phyloP scores from a whole-genome alignment of 805 yeast species.

The Candida sanyiensis region DNA sequence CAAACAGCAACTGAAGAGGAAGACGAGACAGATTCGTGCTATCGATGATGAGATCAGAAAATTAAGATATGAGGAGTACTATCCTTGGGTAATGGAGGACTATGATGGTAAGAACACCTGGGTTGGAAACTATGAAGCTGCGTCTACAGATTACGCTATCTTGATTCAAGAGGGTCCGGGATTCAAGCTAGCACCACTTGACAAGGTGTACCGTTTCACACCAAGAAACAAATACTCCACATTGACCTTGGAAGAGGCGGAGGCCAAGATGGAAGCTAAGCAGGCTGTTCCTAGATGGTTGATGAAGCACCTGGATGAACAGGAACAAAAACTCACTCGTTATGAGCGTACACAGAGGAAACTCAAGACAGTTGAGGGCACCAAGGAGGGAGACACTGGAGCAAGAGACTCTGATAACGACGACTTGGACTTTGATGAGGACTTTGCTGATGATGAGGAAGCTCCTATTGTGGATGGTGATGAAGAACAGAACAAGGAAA shows the following conservation, averaged over 20 bases:
- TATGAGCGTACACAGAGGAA: conserved; percentile 43
- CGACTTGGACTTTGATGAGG: conserved; percentile 92
- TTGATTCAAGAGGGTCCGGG: conserved; percentile 67
- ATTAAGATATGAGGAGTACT: conserved; percentile 89
- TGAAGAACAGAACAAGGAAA: conserved; percentile 89
- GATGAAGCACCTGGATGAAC: conserved; percentile 80
- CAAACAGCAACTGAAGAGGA: conserved; percentile 57
- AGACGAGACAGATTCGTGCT: conserved; percentile 77
- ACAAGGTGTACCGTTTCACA: conserved; percentile 88
- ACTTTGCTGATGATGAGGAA: conserved; percentile 97
- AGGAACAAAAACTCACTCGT: conserved; percentile 46
- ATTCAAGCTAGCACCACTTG: conserved; percentile 91
- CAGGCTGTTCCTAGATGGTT: conserved; percentile 85
- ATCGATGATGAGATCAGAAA: conserved; percentile 80
- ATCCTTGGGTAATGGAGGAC: conserved; percentile 98
- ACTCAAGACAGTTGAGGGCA: conserved; percentile 44
- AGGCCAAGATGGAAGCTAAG: conserved; percentile 82
- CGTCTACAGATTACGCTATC: conserved; percentile 74
- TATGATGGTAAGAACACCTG: conserved; percentile 90
- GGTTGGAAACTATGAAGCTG: conserved; percentile 95
- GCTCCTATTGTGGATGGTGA: conserved; percentile 96
- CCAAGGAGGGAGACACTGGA: conserved; percentile 32
- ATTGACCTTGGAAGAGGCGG: conserved; percentile 92
- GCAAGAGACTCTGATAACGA: conserved; percentile 76
- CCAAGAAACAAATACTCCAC: conserved; percentile 93